Percentiles rank a stretch among this genome's conserved stretches.
Conservation (phyloP, 805 yeast species). For the Kuraishia floccosa region DNA sequence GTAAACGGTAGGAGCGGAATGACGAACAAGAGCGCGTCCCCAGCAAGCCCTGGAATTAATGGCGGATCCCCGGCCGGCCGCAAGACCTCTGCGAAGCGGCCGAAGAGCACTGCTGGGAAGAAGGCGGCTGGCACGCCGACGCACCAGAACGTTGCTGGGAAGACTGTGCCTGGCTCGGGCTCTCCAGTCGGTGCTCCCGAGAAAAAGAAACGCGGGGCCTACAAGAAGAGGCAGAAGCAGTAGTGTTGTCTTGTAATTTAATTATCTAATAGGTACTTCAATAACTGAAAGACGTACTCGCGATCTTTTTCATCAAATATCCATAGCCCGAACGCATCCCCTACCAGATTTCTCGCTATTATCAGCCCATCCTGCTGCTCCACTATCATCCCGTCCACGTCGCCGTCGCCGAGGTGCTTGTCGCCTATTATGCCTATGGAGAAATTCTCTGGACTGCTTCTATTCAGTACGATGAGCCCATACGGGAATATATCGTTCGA, state of each 20-base stretch:
- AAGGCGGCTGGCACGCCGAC: constrained; percentile 10
- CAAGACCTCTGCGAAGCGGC: constrained; percentile 9
- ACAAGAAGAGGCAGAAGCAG: constrained; percentile 2
- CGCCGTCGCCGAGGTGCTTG: constrained; percentile 17
- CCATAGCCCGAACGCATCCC: constrained; percentile 74
- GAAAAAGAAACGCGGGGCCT: constrained; percentile 1
- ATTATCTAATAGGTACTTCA: constrained; percentile 10
- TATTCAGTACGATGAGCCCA: constrained; percentile 60
- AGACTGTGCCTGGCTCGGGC: constrained; percentile 16
- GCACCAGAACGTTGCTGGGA: constrained; percentile 14
- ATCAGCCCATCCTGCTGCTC: constrained; percentile 62
- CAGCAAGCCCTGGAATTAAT: constrained; percentile 1
- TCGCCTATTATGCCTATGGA: constrained; percentile 58
- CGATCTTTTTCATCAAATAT: constrained; percentile 61
- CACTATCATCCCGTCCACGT: constrained; percentile 39
- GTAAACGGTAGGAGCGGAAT: constrained; percentile 2
- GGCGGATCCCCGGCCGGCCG: constrained; percentile 1
- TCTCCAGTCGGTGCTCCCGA: constrained; percentile 2
- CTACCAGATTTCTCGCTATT: constrained; percentile 54
- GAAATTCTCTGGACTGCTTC: constrained; percentile 59
- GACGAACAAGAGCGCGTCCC: background rate
- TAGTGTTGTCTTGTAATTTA: background rate
- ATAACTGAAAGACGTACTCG: constrained; percentile 38
- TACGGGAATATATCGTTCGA: constrained; percentile 36
- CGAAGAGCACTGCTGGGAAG: constrained; percentile 20